Conservation (phyloP, 768 basidiomycete genomes). For the Hypsizygus marmoreus region DNA sequence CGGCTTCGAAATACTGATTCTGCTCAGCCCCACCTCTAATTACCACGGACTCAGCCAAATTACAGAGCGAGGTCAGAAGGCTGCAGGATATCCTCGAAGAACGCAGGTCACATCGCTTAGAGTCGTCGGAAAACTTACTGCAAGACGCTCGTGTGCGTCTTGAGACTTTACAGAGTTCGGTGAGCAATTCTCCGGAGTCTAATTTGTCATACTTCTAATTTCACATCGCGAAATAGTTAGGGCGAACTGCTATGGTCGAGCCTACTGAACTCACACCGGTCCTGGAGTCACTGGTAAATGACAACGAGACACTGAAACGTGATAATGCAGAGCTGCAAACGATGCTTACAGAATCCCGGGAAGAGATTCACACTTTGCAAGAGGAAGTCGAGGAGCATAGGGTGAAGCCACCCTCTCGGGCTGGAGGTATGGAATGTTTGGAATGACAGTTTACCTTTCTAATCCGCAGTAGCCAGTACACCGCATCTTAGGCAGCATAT, state of each 20-base stretch:
- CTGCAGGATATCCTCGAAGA: conserved; percentile 66
- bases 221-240: conserved; percentile 35
- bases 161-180: conserved; percentile 59
- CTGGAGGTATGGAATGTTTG: too few relatives aligned
- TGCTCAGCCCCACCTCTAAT: conserved; percentile 6
- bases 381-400: conserved; percentile 78
- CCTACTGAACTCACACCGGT: conserved; percentile 66
- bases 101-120: conserved; percentile 58
- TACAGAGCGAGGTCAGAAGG: conserved; percentile 65
- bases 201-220: conserved; percentile 15
- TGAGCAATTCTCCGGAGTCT: conserved; percentile 28
- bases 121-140: conserved; percentile 67
- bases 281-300: conserved; percentile 82
- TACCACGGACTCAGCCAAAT: conserved; percentile 49
- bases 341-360: conserved; percentile 72
- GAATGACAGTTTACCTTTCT: too few relatives aligned
- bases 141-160: conserved; percentile 66
- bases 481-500: conserved; percentile 43
- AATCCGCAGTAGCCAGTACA: conserved; percentile 42
- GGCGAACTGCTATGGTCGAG: conserved; percentile 43
- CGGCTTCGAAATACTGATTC: conserved; percentile 16
- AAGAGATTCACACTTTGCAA: conserved; percentile 68
- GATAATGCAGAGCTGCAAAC: conserved; percentile 81
- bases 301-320: conserved; percentile 80
- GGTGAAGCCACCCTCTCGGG: conserved; percentile 44